Base-by-base conservation (phyloP, 2,329 filamentous ascomycete genomes). In the Leptographium galeiforme region DNA sequence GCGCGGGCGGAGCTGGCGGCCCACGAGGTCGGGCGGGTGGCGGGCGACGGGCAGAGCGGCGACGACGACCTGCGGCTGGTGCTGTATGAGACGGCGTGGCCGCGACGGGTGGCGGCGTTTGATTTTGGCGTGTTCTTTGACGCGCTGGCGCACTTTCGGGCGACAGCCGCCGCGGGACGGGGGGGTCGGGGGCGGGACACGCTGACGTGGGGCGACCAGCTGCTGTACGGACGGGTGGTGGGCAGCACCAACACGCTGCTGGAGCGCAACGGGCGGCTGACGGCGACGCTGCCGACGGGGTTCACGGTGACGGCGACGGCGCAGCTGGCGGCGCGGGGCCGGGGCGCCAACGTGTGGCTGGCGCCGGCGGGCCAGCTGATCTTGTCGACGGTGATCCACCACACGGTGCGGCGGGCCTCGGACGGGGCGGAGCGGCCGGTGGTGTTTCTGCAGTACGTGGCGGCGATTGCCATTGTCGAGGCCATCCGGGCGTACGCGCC, bases 171-270 rank as follows among this genome's bases (percentile, higher is more conserved):
- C n/a, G n/a, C n/a, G n/a, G n/a, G n/a, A 48, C 73, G 77, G 2
- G 67, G 69, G 36, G 76, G 79, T 47, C 76, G 81, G 0, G 71
- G 78, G 16, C 12, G 19, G 38, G 16, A 8, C 13, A n/a, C 13
- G 57, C 51, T 48, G 4, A 70, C 78, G 30, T 97, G 94, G 73
- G 93, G 93, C 6, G 78, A 82, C 50, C 72, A 78, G 50, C 68
- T 98, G 4, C 72, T 97, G 58, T 97, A 97, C 63, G 90, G 86
- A 52, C 89, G 96, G 66, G 89, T 95, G 8, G 76, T 96, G 16
- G 96, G 91, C 3, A 95, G 89, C 65, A 98, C 93, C 33, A 95
- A 91, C 68, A 95, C 90, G 0, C 73, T 97, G 6, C 76, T 96
- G 8, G 93, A 97, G 63, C 95, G 93, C 61, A 98, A 98, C 63